Base-by-base conservation (phyloP, 768 basidiomycete species). In the Mycena pura region DNA sequence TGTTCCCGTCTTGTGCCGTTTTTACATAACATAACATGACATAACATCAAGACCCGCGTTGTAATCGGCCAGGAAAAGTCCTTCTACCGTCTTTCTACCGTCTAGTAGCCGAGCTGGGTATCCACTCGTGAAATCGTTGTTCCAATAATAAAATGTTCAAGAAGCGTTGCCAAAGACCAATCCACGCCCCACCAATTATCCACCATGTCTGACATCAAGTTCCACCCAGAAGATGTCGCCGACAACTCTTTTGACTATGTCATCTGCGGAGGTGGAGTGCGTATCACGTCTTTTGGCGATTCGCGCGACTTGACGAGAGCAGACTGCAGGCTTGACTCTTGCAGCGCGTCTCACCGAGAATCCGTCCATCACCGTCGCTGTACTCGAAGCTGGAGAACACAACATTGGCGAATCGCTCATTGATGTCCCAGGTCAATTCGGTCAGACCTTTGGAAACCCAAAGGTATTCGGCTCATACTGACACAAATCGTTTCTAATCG, bases 341-440 rank as follows among this genome's bases (percentile, higher is more conserved):
- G 82, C 80, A 15, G 70, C 72, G 7, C 74, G 83, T 19, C 73
- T 84, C 29, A 69, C 76, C 13, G 78, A 80, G 53, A 76, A 82
- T 60, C 63, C 72, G 1, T 63, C 68, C 29, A 68, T 74, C 44
- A 72, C 74, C 4, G 79, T 83, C 17, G 66, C 76, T 25, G 77
- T 82, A 1, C 68, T 60, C 51, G 79, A 80, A 60, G 78, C 80
- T 17, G 80, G 78, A 19, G 65, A 65, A 44, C 54, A 68, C 34
- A 73, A 76, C 32, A 63, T 75, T 3, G 67, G 71, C 21, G 77
- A 80, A 62, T 72, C 76, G 5, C 65, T 69, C 34, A 74, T 78
- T 40, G 66, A 72, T 60, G 60, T 76, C n/a, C 76, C 75, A 1
- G 74, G 64, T 32, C 73, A 75, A 59, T 76, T 71, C 56, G 70